Conservation (phyloP, 2,329 filamentous ascomycete species). For the Diaporthe helianthi region DNA sequence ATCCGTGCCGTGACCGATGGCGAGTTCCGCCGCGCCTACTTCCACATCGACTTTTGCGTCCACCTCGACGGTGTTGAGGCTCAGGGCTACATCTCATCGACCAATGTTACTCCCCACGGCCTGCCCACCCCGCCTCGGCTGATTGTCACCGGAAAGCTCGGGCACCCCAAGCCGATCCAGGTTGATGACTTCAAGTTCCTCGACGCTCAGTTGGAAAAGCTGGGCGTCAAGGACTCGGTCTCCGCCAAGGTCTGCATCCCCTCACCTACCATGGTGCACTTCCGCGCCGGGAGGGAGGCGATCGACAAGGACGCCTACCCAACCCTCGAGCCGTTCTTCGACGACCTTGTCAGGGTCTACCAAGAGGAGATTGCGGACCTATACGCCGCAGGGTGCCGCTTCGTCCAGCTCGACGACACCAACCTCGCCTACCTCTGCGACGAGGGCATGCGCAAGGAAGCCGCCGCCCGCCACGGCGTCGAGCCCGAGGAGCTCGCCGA, state of each 20-base stretch:
- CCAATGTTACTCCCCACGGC: constrained; percentile 54
- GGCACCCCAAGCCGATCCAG: constrained; percentile 60
- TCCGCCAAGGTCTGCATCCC: constrained; percentile 65
- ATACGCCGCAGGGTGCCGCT: constrained; percentile 61
- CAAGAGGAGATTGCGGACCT: constrained; percentile 60
- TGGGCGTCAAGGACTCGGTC: constrained; percentile 42
- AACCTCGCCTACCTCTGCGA: constrained; percentile 67
- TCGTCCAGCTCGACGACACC: constrained; percentile 65
- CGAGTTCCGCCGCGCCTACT: constrained; percentile 64
- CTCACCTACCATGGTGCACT: constrained; percentile 66
- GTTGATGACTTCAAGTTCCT: constrained; percentile 64
- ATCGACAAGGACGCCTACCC: constrained; percentile 62
- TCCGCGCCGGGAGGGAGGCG: constrained; percentile 60
- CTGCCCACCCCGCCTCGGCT: constrained; percentile 58
- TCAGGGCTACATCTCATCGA: constrained; percentile 52
- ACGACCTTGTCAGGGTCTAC: constrained; percentile 61
- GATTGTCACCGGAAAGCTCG: constrained; percentile 61
- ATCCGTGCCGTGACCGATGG: constrained; percentile 61
- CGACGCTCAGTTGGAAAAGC: constrained; percentile 51
- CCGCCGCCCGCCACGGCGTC: constrained; percentile 57
- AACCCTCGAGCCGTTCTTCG: constrained; percentile 61
- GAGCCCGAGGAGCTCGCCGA: constrained; percentile 55
- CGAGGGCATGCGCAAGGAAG: constrained; percentile 59
- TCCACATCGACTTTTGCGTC: constrained; percentile 65
- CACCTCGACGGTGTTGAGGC: constrained; percentile 61